Conservation (phyloP, 2,329 filamentous ascomycete genomes). For the Coniochaeta hoffmannii region DNA sequence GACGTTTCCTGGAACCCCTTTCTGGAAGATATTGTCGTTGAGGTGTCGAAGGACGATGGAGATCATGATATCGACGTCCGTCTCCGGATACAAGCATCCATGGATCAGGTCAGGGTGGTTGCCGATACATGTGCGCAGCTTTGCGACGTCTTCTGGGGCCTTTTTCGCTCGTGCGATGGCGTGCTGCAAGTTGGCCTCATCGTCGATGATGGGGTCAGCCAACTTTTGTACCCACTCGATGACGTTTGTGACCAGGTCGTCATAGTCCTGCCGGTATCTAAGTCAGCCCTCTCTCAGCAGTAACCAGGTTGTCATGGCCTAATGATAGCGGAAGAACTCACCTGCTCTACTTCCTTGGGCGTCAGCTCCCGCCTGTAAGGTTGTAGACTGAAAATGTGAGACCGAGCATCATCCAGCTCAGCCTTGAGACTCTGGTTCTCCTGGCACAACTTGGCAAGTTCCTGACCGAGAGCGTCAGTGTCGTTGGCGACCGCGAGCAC, state of each 20-base stretch:
- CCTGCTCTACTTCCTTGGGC: not conserved
- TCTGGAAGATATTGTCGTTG: conserved; percentile 27
- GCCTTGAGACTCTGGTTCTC: not conserved
- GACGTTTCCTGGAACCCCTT: conserved; percentile 7
- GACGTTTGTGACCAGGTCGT: not conserved
- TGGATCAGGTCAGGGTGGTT: conserved; percentile 23
- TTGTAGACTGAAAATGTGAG: conserved; percentile 1
- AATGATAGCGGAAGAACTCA: not conserved
- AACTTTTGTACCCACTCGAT: conserved; percentile 1
- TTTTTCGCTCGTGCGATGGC: conserved; percentile 15
- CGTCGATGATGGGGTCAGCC: not conserved
- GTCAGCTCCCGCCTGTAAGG: not conserved
- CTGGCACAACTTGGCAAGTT: not conserved
- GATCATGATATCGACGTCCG: conserved; percentile 28
- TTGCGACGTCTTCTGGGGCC: conserved; percentile 16
- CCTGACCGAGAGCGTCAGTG: not conserved
- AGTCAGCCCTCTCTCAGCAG: not conserved
- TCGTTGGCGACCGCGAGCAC: not conserved
- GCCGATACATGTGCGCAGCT: conserved; percentile 13
- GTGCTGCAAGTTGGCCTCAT: not conserved
- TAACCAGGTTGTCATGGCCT: not conserved
- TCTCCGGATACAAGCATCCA: conserved; percentile 25
- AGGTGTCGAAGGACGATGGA: conserved; percentile 27
- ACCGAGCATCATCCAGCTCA: not conserved
- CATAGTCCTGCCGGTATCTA: not conserved